A percentile compares a stretch with the other conserved stretches of the same genome.
Conservation (phyloP, 2,329 filamentous ascomycete genomes). For the Xylariaceae sp. region DNA sequence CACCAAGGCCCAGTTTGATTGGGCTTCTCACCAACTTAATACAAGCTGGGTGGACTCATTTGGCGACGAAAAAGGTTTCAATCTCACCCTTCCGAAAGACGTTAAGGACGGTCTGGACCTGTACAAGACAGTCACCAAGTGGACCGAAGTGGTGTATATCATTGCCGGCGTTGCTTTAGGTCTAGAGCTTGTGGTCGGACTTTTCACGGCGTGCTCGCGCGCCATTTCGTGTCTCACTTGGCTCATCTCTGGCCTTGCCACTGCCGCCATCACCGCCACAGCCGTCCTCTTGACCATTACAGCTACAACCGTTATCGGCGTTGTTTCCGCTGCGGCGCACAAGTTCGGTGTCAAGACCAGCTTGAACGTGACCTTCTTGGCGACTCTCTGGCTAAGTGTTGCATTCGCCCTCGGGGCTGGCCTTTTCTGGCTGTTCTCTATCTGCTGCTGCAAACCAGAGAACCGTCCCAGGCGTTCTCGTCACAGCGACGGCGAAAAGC, state of each 20-base stretch:
- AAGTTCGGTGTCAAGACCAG: slow-evolving; percentile 65
- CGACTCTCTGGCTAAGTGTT: slow-evolving; percentile 72
- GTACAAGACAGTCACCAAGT: slow-evolving; percentile 71
- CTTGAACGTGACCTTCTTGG: slow-evolving; percentile 67
- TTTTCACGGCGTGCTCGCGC: slow-evolving; percentile 79
- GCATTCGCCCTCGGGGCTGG: slow-evolving; percentile 70
- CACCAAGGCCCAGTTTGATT: slow-evolving; percentile 67
- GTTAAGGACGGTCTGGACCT: slow-evolving; percentile 64
- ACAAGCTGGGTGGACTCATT: slow-evolving; percentile 39
- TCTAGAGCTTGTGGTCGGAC: slow-evolving; percentile 69
- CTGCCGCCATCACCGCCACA: slow-evolving; percentile 52
- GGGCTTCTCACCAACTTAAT: slow-evolving; percentile 69
- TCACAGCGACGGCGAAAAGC: slow-evolving; percentile 48
- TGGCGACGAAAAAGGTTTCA: slow-evolving; percentile 44
- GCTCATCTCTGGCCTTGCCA: slow-evolving; percentile 64
- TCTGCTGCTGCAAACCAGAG: slow-evolving; percentile 83
- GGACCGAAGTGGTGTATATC: slow-evolving; percentile 79
- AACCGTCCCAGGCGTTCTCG: slow-evolving; percentile 32
- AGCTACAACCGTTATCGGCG: slow-evolving; percentile 64
- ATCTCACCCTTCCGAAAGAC: slow-evolving; percentile 63
- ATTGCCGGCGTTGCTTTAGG: slow-evolving; percentile 66
- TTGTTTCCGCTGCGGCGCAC: slow-evolving; percentile 62
- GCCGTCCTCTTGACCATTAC: slow-evolving; percentile 72
- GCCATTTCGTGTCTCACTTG: slow-evolving; percentile 79
- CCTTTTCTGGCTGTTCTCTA: slow-evolving; percentile 87